A percentile compares a stretch with the other conserved stretches of the same genome.
phyloP scores from a whole-genome alignment of 208 protist species.

The Leishmania guyanensis region DNA sequence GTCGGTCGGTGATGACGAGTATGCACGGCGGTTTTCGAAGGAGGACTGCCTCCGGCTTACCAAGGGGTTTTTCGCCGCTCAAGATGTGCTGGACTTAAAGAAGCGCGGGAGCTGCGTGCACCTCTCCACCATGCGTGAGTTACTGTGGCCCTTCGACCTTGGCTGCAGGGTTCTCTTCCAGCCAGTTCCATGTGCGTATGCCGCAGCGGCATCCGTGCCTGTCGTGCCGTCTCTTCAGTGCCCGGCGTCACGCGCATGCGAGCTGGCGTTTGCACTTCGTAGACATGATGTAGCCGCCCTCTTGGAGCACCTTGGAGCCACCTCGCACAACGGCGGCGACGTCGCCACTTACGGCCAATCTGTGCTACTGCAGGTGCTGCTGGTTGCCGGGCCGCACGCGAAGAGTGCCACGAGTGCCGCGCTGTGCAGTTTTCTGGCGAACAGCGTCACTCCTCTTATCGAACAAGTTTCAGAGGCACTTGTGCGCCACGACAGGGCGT shows the following conservation, averaged over 20 bases:
- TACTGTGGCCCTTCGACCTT: conserved; percentile 26
- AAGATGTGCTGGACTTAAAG: conserved; percentile 27
- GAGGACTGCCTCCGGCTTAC: conserved; percentile 50
- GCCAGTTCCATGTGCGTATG: conserved; percentile 50
- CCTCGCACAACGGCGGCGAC: conserved; percentile 56
- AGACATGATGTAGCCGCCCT: conserved; percentile 3
- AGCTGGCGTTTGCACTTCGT: conserved; percentile 6
- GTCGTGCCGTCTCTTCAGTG: conserved; percentile 18
- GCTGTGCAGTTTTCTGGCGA: conserved; percentile 50
- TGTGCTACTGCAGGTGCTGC: conserved; percentile 66
- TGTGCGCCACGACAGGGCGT: conserved; percentile 44
- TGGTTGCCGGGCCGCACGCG: conserved; percentile 33
- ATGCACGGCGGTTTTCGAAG: conserved; percentile 53
- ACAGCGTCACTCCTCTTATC: conserved; percentile 33
- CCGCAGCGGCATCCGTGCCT: conserved; percentile 12
- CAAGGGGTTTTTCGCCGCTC: conserved; percentile 45
- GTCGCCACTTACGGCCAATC: conserved; percentile 48
- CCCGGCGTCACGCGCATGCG: neutral
- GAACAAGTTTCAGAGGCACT: conserved; percentile 44
- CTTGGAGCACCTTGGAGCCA: conserved; percentile 38
- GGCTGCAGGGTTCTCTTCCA: conserved; percentile 73
- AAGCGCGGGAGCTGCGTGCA: conserved; percentile 39
- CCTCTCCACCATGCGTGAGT: conserved; percentile 58
- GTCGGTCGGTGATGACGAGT: conserved; percentile 63
- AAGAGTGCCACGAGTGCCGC: conserved; percentile 38